These are phyloP conservation scores for Cytidiella melzeri DNA, from an alignment of 768 basidiomycete species.

Conservation along the genomic window DNA sequence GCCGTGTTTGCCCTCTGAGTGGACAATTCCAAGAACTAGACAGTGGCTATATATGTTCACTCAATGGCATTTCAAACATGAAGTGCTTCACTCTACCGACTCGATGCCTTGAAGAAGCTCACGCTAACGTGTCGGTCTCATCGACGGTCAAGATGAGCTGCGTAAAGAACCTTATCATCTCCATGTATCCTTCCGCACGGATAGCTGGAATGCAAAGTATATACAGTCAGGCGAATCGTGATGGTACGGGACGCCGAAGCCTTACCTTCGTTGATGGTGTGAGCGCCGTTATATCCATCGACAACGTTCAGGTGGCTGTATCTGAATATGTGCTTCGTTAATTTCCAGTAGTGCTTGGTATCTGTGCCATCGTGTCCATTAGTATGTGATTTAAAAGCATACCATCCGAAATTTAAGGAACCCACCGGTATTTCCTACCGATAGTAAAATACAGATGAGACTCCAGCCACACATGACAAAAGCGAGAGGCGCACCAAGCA, in stretches of 20 bases:
- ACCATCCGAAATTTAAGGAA: not conserved
- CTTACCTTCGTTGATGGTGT: constrained; percentile 71
- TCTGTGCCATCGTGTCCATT: constrained; percentile 22
- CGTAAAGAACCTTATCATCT: constrained; percentile 61
- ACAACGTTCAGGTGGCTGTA: constrained; percentile 33
- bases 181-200: constrained; percentile 45
- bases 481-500: constrained; percentile 7
- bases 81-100: not conserved
- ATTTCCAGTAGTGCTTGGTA: constrained; percentile 41
- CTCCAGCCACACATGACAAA: not conserved
- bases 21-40: too few relatives aligned
- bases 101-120: not conserved
- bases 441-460: not conserved
- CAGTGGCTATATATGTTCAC: too few relatives aligned
- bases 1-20: too few relatives aligned
- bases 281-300: constrained; percentile 36
- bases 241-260: not conserved
- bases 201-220: constrained; percentile 32
- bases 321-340: constrained; percentile 59
- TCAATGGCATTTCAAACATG: not conserved
- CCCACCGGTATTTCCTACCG: constrained; percentile 22
- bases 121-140: constrained; percentile 29
- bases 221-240: constrained; percentile 11
- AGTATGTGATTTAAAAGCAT: not conserved
- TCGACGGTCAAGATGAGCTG: constrained; percentile 64